Conservation (phyloP, 192 early-diverging fungal species). For the Kickxella alabastrina region DNA sequence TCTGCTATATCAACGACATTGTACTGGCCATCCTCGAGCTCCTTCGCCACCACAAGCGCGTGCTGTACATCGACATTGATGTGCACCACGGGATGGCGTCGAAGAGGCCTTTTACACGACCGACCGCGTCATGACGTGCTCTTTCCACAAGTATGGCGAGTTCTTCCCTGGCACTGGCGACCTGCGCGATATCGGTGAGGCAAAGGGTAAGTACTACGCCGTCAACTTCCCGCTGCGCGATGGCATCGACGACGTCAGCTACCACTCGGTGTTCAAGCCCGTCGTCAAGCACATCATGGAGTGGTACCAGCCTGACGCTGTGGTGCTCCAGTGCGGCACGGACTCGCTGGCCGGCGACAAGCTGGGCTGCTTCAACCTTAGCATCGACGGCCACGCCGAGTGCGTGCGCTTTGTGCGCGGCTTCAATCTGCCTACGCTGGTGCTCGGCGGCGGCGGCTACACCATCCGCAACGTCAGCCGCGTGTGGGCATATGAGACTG, state of each 20-base stretch:
- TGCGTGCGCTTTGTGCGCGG: slow-evolving; percentile 91
- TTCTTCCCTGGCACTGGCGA: slow-evolving; percentile 98
- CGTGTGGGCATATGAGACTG: slow-evolving; percentile 94
- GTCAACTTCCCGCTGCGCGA: slow-evolving; percentile 95
- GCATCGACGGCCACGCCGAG: slow-evolving; percentile 88
- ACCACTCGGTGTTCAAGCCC: slow-evolving; percentile 85
- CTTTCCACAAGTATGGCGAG: slow-evolving; percentile 98
- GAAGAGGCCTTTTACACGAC: slow-evolving; percentile 99
- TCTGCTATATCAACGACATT: slow-evolving; percentile 99
- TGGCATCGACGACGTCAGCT: slow-evolving; percentile 89
- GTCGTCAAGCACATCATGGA: slow-evolving; percentile 85
- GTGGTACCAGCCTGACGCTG: slow-evolving; percentile 85
- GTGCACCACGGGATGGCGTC: slow-evolving; percentile 99
- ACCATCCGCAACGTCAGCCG: slow-evolving; percentile 95
- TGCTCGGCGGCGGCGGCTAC: slow-evolving; percentile 96
- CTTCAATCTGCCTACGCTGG: slow-evolving; percentile 87
- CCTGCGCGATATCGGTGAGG: slow-evolving; percentile 88
- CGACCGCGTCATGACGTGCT: slow-evolving; percentile 98
- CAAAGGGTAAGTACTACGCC: slow-evolving; percentile 85
- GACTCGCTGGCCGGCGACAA: slow-evolving; percentile 92
- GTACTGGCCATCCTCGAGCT: slow-evolving; percentile 91
- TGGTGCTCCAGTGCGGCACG: slow-evolving; percentile 95
- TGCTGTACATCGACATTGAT: slow-evolving; percentile 97
- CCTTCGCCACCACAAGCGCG: slow-evolving; percentile 79
- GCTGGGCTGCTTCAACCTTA: slow-evolving; percentile 91